These are phyloP conservation scores for Pestalotiopsis sp. DNA, from an alignment of 2,329 filamentous ascomycete genomes.

Conservation along the genomic window DNA sequence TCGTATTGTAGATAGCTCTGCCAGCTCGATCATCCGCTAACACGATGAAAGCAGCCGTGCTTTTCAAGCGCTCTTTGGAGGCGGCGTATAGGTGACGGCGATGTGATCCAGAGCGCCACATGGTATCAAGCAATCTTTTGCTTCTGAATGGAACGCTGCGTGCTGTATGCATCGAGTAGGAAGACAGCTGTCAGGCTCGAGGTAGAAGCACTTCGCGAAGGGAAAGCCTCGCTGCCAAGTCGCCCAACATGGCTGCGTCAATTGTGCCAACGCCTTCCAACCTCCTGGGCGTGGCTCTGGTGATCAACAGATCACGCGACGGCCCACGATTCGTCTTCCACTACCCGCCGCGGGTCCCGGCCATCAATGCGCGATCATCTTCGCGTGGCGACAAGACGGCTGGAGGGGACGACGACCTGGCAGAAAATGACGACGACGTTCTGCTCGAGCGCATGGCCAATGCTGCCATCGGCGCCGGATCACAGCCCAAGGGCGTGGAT, in stretches of 20 bases:
- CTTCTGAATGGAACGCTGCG: no score
- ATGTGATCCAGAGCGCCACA: no score
- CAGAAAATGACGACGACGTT: conserved; percentile 44
- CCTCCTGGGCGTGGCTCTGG: conserved; percentile 72
- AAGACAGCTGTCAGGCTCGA: no score
- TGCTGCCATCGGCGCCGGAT: conserved; percentile 34
- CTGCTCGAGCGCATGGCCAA: conserved; percentile 50
- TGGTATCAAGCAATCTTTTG: no score
- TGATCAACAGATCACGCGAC: conserved; percentile 74
- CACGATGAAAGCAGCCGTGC: no score
- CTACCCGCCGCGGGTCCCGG: conserved; percentile 68
- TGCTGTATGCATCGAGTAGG: no score
- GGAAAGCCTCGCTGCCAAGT: background rate
- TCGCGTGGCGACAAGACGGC: conserved; percentile 32
- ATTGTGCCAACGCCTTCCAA: conserved; percentile 55
- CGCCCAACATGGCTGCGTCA: conserved; percentile 46
- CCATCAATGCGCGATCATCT: conserved; percentile 39
- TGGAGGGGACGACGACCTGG: conserved; percentile 40
- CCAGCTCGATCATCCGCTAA: no score
- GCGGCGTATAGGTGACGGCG: no score
- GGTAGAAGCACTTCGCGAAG: background rate
- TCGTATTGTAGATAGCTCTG: no score
- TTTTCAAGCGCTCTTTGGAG: no score
- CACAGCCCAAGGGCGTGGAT: conserved; percentile 38
- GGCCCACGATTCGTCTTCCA: conserved; percentile 86